Conservation (phyloP, 1,139 yeast species). For the Hemisphaericaspora xylofermentans region DNA sequence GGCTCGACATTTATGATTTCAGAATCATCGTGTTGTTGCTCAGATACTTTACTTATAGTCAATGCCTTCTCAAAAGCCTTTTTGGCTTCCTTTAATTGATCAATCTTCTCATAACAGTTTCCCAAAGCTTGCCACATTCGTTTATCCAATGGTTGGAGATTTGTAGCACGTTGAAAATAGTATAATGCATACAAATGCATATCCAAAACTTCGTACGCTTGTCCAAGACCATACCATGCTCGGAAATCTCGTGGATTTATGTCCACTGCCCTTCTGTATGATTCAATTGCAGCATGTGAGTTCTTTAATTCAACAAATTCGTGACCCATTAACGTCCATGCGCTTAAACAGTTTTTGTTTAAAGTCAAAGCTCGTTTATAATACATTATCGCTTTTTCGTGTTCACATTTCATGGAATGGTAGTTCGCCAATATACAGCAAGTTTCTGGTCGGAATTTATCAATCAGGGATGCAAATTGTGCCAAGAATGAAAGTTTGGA, state of each 20-base stretch:
- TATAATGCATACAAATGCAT: constrained; percentile 92
- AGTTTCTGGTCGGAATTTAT: constrained; percentile 89
- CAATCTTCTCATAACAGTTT: constrained; percentile 80
- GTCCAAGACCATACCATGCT: constrained; percentile 99
- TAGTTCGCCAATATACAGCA: constrained; percentile 94
- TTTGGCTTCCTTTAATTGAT: constrained; percentile 64
- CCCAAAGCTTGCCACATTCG: constrained; percentile 98
- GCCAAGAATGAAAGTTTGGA: constrained; percentile 85
- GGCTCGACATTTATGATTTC: constrained; percentile 33
- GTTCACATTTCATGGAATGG: constrained; percentile 88
- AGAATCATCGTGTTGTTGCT: constrained; percentile 16
- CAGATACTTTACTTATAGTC: constrained; percentile 41
- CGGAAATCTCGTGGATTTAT: constrained; percentile 86
- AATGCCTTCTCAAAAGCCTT: constrained; percentile 58
- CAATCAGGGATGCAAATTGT: constrained; percentile 78
- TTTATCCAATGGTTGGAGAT: constrained; percentile 83
- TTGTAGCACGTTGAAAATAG: constrained; percentile 89
- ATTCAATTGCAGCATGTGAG: constrained; percentile 96
- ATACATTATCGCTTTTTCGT: constrained; percentile 91
- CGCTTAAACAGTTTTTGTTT: constrained; percentile 78
- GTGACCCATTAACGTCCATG: constrained; percentile 99
- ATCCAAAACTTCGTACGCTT: constrained; percentile 94
- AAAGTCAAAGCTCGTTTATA: constrained; percentile 85
- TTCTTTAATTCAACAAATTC: constrained; percentile 95
- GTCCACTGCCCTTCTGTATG: constrained; percentile 90